phyloP scores from a whole-genome alignment of 495 filamentous ascomycete genomes.

The Podospora fimiseda region DNA sequence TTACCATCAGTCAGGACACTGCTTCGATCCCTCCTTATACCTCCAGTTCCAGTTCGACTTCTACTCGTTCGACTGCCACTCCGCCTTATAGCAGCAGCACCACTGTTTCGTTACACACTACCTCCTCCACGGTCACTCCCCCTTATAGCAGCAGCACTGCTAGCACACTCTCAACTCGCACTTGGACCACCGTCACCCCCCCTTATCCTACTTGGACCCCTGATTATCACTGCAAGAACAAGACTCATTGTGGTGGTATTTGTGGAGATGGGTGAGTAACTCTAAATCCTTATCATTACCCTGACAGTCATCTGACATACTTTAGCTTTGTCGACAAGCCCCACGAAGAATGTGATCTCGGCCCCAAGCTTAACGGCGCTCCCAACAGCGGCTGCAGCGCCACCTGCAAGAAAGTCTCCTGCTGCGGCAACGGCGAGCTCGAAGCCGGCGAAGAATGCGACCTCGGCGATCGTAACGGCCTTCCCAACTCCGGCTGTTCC shows the following conservation, averaged over 20 bases:
- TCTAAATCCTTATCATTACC: too few species aligned
- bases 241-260: constrained; percentile 6
- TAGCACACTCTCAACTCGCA: too few species aligned
- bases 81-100: too few species aligned
- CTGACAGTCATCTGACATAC: background rate
- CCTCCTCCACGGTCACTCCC: too few species aligned
- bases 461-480: constrained; percentile 1
- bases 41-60: too few species aligned
- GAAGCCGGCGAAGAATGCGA: background rate
- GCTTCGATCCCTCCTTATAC: too few species aligned
- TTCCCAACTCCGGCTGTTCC: constrained; percentile 1
- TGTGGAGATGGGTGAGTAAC: constrained; percentile 14
- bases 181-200: too few species aligned
- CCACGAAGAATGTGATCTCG: constrained; percentile 10
- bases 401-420: constrained; percentile 1
- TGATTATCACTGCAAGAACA: background rate
- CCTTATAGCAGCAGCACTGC: too few species aligned
- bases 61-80: too few species aligned
- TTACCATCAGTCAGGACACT: too few species aligned
- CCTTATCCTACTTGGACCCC: background rate
- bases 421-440: constrained; percentile 1
- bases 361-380: constrained; percentile 6
- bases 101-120: too few species aligned
- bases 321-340: constrained; percentile 6
- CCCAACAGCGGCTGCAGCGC: constrained; percentile 3